Evolutionary conservation across 2,329 filamentous ascomycete genomes (phyloP).

Genomic region (Lasiodiplodia theobromae): DNA sequence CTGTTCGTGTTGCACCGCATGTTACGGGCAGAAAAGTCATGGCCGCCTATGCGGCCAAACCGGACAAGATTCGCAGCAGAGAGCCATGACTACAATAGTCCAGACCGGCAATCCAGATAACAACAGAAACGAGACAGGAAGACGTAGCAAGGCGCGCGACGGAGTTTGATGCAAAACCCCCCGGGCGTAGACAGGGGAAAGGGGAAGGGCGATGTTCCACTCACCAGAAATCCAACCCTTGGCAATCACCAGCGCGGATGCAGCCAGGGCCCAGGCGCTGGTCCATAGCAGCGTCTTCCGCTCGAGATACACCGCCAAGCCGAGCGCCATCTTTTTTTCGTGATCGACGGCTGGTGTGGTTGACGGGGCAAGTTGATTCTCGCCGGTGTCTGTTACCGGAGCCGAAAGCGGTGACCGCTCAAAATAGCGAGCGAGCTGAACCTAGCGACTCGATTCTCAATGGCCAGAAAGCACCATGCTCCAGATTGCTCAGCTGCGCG

Average conservation of each 20-base stretch:
- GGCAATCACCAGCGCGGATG: neutral
- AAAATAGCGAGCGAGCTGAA: conserved; percentile 3
- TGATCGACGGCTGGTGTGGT: neutral
- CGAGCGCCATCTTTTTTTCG: conserved; percentile 16
- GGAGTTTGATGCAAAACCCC: neutral
- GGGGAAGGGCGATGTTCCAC: neutral
- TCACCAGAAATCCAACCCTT: conserved; percentile 26
- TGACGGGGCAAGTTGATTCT: neutral
- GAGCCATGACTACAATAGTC: neutral
- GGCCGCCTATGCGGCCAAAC: neutral
- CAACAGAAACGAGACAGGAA: neutral
- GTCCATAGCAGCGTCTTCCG: conserved; percentile 26
- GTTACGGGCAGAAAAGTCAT: neutral
- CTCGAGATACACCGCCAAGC: conserved; percentile 25
- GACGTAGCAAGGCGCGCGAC: neutral
- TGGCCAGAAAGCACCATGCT: neutral
- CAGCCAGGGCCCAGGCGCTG: neutral
- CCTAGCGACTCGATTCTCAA: neutral
- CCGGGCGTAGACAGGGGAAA: conserved; percentile 1
- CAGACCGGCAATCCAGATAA: neutral
- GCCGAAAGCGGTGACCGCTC: conserved; percentile 25
- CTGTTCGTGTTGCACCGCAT: neutral
- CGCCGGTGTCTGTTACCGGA: conserved; percentile 19
- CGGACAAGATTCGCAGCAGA: neutral
- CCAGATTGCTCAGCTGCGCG: conserved; percentile 9